Percentiles rank a stretch among this genome's conserved stretches.
phyloP scores from a whole-genome alignment of 2,329 filamentous ascomycete genomes.

The Fusarium drepaniforme region DNA sequence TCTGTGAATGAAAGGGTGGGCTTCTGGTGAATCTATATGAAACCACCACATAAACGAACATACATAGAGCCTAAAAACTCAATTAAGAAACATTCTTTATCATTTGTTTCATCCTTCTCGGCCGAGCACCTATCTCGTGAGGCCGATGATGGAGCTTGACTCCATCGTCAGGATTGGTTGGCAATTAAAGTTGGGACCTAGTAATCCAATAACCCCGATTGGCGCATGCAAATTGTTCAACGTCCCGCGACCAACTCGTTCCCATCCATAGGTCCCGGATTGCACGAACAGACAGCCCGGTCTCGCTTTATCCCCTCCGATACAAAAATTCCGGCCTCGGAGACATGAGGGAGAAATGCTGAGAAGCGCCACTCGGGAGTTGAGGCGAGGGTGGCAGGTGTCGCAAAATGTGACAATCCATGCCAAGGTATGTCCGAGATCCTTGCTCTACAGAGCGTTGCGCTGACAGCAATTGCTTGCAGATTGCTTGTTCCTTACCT shows the following conservation, averaged over 20 bases:
- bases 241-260: background rate
- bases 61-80: background rate
- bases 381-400: constrained; percentile 46
- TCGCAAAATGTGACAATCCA: constrained; percentile 37
- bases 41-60: background rate
- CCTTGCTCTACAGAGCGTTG: background rate
- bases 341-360: constrained; percentile 54
- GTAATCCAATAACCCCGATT: constrained; percentile 39
- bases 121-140: background rate
- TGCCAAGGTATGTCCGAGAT: constrained; percentile 36
- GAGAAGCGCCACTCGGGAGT: constrained; percentile 48
- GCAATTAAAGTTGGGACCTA: constrained; percentile 6
- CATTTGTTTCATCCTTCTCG: background rate
- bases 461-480: constrained; percentile 20
- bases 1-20: background rate
- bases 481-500: constrained; percentile 17
- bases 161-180: constrained; percentile 15
- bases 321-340: constrained; percentile 8
- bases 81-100: background rate
- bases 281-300: background rate
- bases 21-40: background rate
- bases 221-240: constrained; percentile 39
- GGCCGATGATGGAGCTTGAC: background rate
- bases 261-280: background rate
- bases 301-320: background rate